phyloP scores from a whole-genome alignment of 1,284 basidiomycete species.

The Baeospora myosura region DNA sequence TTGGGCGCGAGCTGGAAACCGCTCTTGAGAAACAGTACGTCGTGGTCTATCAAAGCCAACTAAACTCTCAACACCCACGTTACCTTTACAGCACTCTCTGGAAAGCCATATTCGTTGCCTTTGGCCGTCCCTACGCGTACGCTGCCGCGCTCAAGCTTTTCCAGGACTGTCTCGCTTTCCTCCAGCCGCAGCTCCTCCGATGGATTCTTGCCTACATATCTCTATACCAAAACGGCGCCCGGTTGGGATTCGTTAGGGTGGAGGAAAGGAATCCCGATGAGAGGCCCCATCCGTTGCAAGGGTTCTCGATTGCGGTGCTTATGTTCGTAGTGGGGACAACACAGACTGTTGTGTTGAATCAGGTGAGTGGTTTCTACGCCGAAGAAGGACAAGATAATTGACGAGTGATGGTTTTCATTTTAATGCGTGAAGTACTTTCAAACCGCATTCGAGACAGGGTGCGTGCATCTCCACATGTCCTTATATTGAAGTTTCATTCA shows the following conservation, averaged over 20 bases:
- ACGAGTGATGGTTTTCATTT: too few species aligned
- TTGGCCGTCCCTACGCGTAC: conserved; percentile 69
- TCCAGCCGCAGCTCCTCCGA: conserved; percentile 86
- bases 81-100: conserved; percentile 47
- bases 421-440: conserved; percentile 73
- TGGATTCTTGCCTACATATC: conserved; percentile 79
- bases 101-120: conserved; percentile 68
- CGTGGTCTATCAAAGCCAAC: neutral
- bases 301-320: conserved; percentile 67
- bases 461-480: conserved; percentile 12
- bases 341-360: conserved; percentile 84
- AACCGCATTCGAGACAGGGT: conserved; percentile 72
- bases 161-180: conserved; percentile 78
- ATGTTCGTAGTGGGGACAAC: conserved; percentile 77
- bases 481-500: neutral
- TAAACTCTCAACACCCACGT: neutral
- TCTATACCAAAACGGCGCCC: conserved; percentile 55
- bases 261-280: conserved; percentile 16
- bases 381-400: too few species aligned
- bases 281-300: conserved; percentile 39
- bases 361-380: conserved; percentile 50
- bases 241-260: conserved; percentile 19
- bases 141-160: conserved; percentile 66
- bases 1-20: conserved; percentile 58
- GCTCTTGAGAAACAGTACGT: conserved; percentile 57